These are phyloP conservation scores for Biscogniauxia marginata DNA, from an alignment of 2,329 filamentous ascomycete genomes.

Conservation along the genomic window DNA sequence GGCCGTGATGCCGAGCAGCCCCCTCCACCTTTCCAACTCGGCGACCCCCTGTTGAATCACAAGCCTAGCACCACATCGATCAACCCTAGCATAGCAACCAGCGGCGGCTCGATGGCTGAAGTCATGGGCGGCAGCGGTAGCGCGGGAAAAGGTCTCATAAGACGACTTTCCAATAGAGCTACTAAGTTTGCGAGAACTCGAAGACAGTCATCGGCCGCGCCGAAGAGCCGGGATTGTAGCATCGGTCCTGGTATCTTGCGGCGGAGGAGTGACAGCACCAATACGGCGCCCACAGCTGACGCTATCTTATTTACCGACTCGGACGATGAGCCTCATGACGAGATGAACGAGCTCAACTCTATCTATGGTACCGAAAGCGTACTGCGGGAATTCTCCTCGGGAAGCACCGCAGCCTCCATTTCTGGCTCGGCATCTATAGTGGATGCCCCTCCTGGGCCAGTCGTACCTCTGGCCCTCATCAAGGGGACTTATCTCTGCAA, in stretches of 20 bases:
- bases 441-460: constrained; percentile 59
- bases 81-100: constrained; percentile 56
- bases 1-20: constrained; percentile 54
- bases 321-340: constrained; percentile 57
- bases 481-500: constrained; percentile 78
- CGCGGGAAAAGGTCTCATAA: constrained; percentile 60
- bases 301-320: constrained; percentile 48
- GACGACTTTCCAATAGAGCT: constrained; percentile 80
- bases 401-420: constrained; percentile 48
- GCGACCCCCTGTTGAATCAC: constrained; percentile 66
- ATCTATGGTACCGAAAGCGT: constrained; percentile 42
- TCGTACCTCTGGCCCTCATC: constrained; percentile 73
- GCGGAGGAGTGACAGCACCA: constrained; percentile 85
- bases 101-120: constrained; percentile 56
- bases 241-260: constrained; percentile 86
- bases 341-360: constrained; percentile 46
- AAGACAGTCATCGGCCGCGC: constrained; percentile 73
- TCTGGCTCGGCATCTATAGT: constrained; percentile 38
- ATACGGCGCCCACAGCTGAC: constrained; percentile 57
- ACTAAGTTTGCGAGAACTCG: constrained; percentile 64
- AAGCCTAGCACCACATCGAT: constrained; percentile 63
- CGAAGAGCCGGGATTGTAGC: constrained; percentile 79
- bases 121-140: constrained; percentile 29
- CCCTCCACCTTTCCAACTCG: constrained; percentile 63
- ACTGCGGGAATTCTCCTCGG: constrained; percentile 46